Conservation (phyloP, 805 yeast species). For the Candida coleopterorum region DNA sequence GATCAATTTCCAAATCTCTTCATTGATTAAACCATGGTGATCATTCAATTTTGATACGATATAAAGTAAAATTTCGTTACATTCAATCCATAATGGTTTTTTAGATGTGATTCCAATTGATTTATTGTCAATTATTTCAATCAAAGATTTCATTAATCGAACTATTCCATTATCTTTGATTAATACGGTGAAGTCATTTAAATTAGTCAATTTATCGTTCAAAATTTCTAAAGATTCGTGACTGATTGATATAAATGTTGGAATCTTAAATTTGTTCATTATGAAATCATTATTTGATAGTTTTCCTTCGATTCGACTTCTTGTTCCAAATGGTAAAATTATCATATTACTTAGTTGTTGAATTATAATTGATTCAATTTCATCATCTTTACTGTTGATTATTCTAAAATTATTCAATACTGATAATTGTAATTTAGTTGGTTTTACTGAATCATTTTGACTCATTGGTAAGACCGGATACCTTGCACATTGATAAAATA, state of each 20-base stretch:
- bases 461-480: slow-evolving; percentile 68
- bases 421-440: slow-evolving; percentile 58
- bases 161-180: slow-evolving; percentile 42
- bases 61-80: slow-evolving; percentile 37
- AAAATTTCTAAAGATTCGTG: slow-evolving; percentile 41
- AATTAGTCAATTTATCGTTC: slow-evolving; percentile 26
- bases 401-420: slow-evolving; percentile 47
- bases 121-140: slow-evolving; percentile 48
- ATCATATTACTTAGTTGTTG: slow-evolving; percentile 51
- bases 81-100: slow-evolving; percentile 46
- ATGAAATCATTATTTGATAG: slow-evolving; percentile 30
- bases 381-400: slow-evolving; percentile 23
- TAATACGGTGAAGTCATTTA: slow-evolving; percentile 27
- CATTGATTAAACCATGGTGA: slow-evolving; percentile 8
- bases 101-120: slow-evolving; percentile 12
- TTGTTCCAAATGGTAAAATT: slow-evolving; percentile 57
- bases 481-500: slow-evolving; percentile 60
- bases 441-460: slow-evolving; percentile 44
- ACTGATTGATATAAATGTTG: slow-evolving; percentile 62
- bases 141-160: slow-evolving; percentile 44
- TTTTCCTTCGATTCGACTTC: slow-evolving; percentile 54
- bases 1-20: slow-evolving; percentile 37
- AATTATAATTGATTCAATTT: slow-evolving; percentile 42
- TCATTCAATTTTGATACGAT: slow-evolving; percentile 29
- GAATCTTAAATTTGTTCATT: slow-evolving; percentile 41